phyloP scores from a whole-genome alignment of 345 rosid genomes.

The Eucalyptus leucophloia region DNA sequence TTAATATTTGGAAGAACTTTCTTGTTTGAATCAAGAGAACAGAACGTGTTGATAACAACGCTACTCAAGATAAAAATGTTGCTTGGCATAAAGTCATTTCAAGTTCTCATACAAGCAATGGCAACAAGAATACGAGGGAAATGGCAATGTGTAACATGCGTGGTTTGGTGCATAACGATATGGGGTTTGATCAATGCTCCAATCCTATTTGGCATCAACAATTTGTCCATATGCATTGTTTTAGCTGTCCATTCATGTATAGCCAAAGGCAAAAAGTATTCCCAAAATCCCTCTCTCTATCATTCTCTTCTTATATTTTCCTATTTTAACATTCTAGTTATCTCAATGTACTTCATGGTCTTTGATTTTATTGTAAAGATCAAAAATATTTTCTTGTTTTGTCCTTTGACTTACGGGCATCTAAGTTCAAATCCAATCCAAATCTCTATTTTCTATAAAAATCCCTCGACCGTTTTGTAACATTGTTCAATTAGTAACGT shows the following conservation, averaged over 20 bases:
- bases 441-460: too few species aligned
- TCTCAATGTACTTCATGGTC: background rate
- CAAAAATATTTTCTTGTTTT: background rate
- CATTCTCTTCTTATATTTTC: background rate
- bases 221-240: background rate
- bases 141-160: background rate
- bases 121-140: background rate
- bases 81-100: background rate
- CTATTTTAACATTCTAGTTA: background rate
- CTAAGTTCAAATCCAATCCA: background rate
- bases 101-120: background rate
- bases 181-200: background rate
- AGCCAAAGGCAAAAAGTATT: background rate
- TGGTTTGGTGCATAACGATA: background rate
- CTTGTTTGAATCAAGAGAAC: background rate
- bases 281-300: background rate
- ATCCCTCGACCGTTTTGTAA: background rate
- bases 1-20: background rate
- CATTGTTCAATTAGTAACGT: background rate
- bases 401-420: accelerated
- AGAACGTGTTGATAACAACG: background rate
- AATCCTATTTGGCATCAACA: background rate
- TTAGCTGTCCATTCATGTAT: background rate
- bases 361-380: background rate
- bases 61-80: background rate